Evolutionary conservation across 768 basidiomycete genomes (phyloP).

Genomic region (Tylopilus sp.): DNA sequence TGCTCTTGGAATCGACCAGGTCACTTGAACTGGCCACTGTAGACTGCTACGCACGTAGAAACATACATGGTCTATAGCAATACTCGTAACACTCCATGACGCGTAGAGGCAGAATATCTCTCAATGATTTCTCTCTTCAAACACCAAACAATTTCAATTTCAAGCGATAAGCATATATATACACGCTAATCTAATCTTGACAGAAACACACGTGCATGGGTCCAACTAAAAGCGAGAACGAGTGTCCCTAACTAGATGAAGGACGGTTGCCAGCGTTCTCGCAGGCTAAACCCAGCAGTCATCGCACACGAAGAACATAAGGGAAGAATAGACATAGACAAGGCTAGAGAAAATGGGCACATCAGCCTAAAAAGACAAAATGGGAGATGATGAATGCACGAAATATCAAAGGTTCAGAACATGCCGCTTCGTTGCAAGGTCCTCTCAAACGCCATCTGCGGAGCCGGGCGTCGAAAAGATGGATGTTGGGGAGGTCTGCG

Average conservation of each 20-base stretch:
- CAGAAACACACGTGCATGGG: too few species aligned
- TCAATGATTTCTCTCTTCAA: too few species aligned
- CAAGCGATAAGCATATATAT: background rate
- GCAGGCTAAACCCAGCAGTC: background rate
- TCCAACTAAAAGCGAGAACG: too few species aligned
- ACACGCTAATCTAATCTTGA: too few species aligned
- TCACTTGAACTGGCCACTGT: background rate
- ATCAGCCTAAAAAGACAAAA: background rate
- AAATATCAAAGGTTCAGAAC: background rate
- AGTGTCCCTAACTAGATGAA: too few species aligned
- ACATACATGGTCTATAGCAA: too few species aligned
- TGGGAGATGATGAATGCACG: background rate
- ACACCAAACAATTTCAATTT: background rate
- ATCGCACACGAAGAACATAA: slow-evolving; percentile 6
- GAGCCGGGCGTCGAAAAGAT: background rate
- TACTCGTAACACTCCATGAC: too few species aligned
- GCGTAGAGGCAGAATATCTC: too few species aligned
- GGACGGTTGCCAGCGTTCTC: background rate
- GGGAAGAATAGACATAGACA: background rate
- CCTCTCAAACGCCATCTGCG: background rate
- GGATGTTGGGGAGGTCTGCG: background rate
- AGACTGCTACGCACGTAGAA: background rate
- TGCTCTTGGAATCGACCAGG: background rate
- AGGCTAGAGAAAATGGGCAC: background rate
- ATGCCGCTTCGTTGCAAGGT: background rate